phyloP scores from a whole-genome alignment of 2,329 filamentous ascomycete species.

The Hypoxylon sp. region DNA sequence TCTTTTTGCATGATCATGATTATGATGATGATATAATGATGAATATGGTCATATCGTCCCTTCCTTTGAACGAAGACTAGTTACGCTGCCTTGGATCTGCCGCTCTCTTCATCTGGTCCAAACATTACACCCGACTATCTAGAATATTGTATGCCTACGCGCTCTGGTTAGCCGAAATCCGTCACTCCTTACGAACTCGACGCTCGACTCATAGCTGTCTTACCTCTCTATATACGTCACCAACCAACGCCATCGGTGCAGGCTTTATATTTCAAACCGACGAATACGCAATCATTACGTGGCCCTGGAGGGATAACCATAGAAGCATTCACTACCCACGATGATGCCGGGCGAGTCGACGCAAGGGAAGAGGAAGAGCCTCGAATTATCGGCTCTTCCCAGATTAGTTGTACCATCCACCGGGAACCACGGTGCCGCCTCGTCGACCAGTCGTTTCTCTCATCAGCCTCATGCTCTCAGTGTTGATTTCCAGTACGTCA shows the following conservation, averaged over 20 bases:
- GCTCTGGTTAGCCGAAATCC: conserved; percentile 17
- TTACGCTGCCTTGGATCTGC: conserved; percentile 33
- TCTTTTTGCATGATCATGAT: conserved; percentile 32
- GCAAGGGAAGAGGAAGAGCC: conserved; percentile 30
- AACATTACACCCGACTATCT: conserved; percentile 12
- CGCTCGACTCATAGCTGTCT: conserved; percentile 9
- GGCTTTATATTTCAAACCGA: conserved; percentile 25
- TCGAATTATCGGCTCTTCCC: conserved; percentile 34
- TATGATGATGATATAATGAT: conserved; percentile 42
- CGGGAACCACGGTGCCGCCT: conserved; percentile 9
- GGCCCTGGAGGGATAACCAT: conserved; percentile 16
- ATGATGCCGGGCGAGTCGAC: conserved; percentile 26
- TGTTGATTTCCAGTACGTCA: conserved; percentile 33
- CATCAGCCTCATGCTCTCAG: conserved; percentile 40
- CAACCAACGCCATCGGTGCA: conserved; percentile 24
- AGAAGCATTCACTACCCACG: conserved; percentile 5
- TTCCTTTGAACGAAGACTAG: conserved; percentile 34
- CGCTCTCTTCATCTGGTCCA: conserved; percentile 31
- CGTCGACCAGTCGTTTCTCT: conserved; percentile 8
- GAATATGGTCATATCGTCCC: conserved; percentile 39
- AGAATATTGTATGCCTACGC: conserved; percentile 22
- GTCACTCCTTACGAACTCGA: conserved; percentile 33
- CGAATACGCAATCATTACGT: conserved; percentile 22
- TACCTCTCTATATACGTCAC: conserved; percentile 11
- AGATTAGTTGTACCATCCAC: conserved; percentile 28